Base-by-base conservation (phyloP, 2,329 filamentous ascomycete species). In the Akanthomyces lecanii region DNA sequence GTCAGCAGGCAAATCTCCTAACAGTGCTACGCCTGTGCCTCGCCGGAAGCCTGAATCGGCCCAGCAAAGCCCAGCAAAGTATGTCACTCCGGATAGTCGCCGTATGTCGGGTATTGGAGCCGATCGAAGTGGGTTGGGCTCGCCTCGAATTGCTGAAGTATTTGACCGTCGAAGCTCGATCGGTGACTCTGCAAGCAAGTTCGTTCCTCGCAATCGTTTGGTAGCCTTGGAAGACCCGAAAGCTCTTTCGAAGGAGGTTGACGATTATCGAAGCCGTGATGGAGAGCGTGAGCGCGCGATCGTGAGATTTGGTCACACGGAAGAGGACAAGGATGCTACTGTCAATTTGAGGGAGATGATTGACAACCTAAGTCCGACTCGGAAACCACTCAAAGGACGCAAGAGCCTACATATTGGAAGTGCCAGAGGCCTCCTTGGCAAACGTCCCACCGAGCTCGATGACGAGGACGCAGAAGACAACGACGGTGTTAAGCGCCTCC, bases 351-450 rank as follows among this genome's bases (percentile, higher is more conserved):
- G 85, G 66, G 89, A 91, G 66, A 88, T 92, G 84, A 94, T 94
- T 65, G 83, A 89, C 65, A 89, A 85, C 63, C 79, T 94, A 66
- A 92, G 89, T 28, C 90, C 91, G 0, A 91, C 90, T 74, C 91
- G 91, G 73, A 87, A 85, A 61, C 74, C 77, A 6, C 68, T 90
- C 7, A 86, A 82, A 62, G 86, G 86, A 16, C 86, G 90, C 47
- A 93, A 93, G 76, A 93, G 90, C 71, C 79, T 93, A 56, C 87
- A 90, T 66, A 85, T 91, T 23, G 90, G 90, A 47, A 89, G 89
- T 68, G 90, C 89, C 16, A 86, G 79, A 65, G 90, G 90, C 0
- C 75, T 93, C 23, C 78, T 93, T 5, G 90, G 90, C 7, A 93
- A 93, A 73, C 82, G 90, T 54, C 90, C 90, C 0, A 77, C 77